These are phyloP conservation scores for Hirschioporus abietinus DNA, from an alignment of 768 basidiomycete species.

Conservation along the genomic window DNA sequence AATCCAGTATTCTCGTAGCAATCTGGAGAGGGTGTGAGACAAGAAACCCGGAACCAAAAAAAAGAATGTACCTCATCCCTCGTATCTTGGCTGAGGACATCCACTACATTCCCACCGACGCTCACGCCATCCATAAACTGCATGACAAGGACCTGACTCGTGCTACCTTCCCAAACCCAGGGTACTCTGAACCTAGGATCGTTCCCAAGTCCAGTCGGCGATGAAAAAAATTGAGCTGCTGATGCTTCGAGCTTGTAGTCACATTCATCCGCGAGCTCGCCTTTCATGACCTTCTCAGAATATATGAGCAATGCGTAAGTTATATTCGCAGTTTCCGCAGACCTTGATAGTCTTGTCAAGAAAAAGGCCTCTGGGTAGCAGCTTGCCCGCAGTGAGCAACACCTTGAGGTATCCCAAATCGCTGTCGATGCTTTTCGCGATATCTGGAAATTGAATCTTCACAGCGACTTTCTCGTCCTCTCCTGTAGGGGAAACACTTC, in stretches of 20 bases:
- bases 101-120: conserved; percentile 60
- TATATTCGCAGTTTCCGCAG: conserved; percentile 5
- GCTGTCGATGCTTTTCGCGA: conserved; percentile 77
- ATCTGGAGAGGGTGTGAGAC: conserved; percentile 48
- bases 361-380: conserved; percentile 87
- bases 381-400: conserved; percentile 69
- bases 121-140: conserved; percentile 77
- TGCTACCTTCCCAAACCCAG: conserved; percentile 80
- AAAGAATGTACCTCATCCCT: conserved; percentile 59
- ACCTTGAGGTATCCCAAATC: conserved; percentile 85
- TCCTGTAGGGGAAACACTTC: conserved; percentile 48
- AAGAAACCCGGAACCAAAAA: neutral
- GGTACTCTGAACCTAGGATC: conserved; percentile 78
- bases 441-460: conserved; percentile 95
- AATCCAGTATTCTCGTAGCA: conserved; percentile 69
- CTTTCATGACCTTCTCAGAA: conserved; percentile 67
- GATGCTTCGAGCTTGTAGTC: conserved; percentile 81
- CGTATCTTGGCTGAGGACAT: conserved; percentile 53
- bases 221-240: conserved; percentile 58
- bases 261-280: conserved; percentile 90
- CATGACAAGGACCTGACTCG: conserved; percentile 83
- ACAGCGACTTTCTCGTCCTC: conserved; percentile 59
- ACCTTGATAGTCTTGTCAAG: conserved; percentile 83
- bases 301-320: neutral
- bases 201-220: conserved; percentile 40